A percentile compares a stretch with the other conserved stretches of the same genome.
These are phyloP conservation scores for Ogataea polymorpha DNA, from an alignment of 805 yeast genomes.

Conservation along the genomic window DNA sequence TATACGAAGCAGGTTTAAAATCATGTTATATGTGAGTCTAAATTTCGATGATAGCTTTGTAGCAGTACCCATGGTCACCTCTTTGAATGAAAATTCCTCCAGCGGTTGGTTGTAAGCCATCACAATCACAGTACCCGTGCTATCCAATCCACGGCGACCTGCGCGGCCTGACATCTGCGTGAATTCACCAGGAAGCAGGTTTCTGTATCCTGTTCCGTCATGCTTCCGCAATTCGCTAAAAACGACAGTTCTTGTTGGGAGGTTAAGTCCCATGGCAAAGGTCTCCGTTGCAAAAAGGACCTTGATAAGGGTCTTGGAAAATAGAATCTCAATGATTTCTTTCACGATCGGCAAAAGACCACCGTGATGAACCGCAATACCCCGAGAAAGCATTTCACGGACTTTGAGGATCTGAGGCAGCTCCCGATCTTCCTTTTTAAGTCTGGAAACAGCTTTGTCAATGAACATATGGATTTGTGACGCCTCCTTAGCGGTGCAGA, in stretches of 20 bases:
- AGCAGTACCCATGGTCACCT: slow-evolving; percentile 83
- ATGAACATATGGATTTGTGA: slow-evolving; percentile 92
- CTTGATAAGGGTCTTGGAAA: slow-evolving; percentile 81
- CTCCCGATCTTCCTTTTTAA: slow-evolving; percentile 88
- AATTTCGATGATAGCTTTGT: slow-evolving; percentile 90
- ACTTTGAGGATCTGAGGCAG: slow-evolving; percentile 86
- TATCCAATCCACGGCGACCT: slow-evolving; percentile 94
- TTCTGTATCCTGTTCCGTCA: slow-evolving; percentile 82
- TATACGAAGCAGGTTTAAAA: slow-evolving; percentile 81
- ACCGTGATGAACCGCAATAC: slow-evolving; percentile 95
- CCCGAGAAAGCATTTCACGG: slow-evolving; percentile 79
- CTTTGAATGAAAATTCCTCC: slow-evolving; percentile 58
- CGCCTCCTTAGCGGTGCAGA: slow-evolving; percentile 79
- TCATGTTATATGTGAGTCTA: slow-evolving; percentile 94
- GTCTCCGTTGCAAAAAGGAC: slow-evolving; percentile 97
- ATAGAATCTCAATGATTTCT: slow-evolving; percentile 88
- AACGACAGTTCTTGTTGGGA: slow-evolving; percentile 95
- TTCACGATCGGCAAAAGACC: slow-evolving; percentile 91
- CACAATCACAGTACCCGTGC: slow-evolving; percentile 89
- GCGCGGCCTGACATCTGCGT: slow-evolving; percentile 99
- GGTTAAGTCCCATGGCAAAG: slow-evolving; percentile 96
- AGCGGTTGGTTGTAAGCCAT: slow-evolving; percentile 77
- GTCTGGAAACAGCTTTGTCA: slow-evolving; percentile 81
- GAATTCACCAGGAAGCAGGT: slow-evolving; percentile 90
- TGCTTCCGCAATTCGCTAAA: slow-evolving; percentile 84